Evolutionary conservation across 2,329 filamentous ascomycete species (phyloP).

Genomic region (Neofusicoccum parvum): DNA sequence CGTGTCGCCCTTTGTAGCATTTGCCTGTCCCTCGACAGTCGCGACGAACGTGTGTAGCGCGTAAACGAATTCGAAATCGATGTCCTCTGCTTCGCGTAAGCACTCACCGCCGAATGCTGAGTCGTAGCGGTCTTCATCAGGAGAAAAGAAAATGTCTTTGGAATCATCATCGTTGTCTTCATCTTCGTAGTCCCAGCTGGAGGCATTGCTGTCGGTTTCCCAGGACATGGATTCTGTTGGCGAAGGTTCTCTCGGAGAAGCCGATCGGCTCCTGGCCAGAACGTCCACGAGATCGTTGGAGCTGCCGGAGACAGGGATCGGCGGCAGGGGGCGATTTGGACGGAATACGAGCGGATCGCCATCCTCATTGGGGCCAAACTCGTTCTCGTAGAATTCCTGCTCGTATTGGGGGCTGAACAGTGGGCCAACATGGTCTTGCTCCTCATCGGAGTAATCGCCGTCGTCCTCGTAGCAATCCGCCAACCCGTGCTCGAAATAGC

Average conservation of each 20-base stretch:
- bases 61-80: slow-evolving; percentile 99
- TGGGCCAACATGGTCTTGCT: slow-evolving; percentile 21
- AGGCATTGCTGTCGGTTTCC: slow-evolving; percentile 42
- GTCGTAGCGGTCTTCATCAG: slow-evolving; percentile 67
- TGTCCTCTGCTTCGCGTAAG: slow-evolving; percentile 96
- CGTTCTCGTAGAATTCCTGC: neutral
- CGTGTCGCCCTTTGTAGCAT: slow-evolving; percentile 96
- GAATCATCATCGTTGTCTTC: slow-evolving; percentile 58
- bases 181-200: slow-evolving; percentile 37
- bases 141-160: slow-evolving; percentile 58
- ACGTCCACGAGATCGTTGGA: neutral
- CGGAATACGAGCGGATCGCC: slow-evolving; percentile 10
- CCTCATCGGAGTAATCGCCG: slow-evolving; percentile 24
- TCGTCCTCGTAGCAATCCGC: slow-evolving; percentile 4
- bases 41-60: slow-evolving; percentile 96
- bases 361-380: neutral
- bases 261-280: neutral
- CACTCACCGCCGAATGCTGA: slow-evolving; percentile 75
- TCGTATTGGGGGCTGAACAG: slow-evolving; percentile 21
- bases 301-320: slow-evolving; percentile 12
- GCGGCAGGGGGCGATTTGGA: slow-evolving; percentile 4
- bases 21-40: slow-evolving; percentile 96
- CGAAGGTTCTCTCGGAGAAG: neutral
- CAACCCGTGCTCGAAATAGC: neutral
- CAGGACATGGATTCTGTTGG: slow-evolving; percentile 24